Percentiles rank a stretch among this genome's conserved stretches.
These are phyloP conservation scores for Angomonas deanei DNA, from an alignment of 208 protist species.

Conservation along the genomic window DNA sequence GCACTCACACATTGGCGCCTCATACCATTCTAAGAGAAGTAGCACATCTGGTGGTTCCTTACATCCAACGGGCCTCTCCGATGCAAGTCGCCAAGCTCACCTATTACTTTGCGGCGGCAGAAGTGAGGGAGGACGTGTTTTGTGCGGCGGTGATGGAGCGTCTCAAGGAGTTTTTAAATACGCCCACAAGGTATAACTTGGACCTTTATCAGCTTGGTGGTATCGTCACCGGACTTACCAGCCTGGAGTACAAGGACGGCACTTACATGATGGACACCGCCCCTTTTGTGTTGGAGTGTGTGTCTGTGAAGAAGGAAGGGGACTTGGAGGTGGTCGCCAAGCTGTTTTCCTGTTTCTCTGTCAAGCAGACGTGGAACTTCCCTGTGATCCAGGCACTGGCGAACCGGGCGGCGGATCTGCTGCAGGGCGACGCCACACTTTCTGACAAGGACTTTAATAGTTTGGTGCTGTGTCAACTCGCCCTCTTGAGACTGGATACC, in stretches of 20 bases:
- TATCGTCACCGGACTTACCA: background rate
- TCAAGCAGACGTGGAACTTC: background rate
- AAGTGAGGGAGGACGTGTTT: slow-evolving; percentile 70
- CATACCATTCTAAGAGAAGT: slow-evolving; percentile 41
- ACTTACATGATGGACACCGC: background rate
- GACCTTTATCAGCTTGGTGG: background rate
- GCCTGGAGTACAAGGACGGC: background rate
- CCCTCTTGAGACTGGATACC: background rate
- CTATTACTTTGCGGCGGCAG: slow-evolving; percentile 46
- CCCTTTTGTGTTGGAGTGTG: background rate
- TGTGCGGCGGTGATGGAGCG: slow-evolving; percentile 46
- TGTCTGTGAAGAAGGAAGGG: background rate
- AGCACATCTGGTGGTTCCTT: slow-evolving; percentile 30
- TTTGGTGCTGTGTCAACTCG: background rate
- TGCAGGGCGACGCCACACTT: background rate
- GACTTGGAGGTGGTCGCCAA: background rate
- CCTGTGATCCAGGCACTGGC: background rate
- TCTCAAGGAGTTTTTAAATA: slow-evolving; percentile 21
- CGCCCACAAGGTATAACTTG: background rate
- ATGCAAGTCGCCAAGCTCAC: slow-evolving; percentile 56
- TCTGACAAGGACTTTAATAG: background rate
- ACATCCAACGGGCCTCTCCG: slow-evolving; percentile 48
- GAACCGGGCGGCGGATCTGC: background rate
- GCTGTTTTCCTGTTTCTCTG: background rate
- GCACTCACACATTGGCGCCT: background rate